These are phyloP conservation scores for Glaciozyma antarctica DNA, from an alignment of 768 basidiomycete species.

Conservation along the genomic window DNA sequence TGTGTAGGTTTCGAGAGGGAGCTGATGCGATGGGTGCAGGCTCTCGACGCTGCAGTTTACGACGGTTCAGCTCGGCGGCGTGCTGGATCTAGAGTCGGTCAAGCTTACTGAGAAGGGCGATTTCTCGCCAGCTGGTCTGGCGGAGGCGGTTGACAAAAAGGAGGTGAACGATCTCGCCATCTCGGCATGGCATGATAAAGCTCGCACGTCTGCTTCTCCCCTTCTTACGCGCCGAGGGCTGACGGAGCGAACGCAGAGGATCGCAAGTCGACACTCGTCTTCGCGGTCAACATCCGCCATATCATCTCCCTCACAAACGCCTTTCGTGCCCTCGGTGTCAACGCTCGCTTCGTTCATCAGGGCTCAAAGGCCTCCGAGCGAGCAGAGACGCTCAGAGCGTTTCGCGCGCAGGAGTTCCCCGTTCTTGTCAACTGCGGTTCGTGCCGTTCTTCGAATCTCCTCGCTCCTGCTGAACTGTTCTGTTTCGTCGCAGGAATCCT, in stretches of 20 bases:
- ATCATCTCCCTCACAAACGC: conserved; percentile 60
- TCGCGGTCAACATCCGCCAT: conserved; percentile 77
- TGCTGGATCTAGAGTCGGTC: conserved; percentile 58
- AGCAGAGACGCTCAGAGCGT: conserved; percentile 54
- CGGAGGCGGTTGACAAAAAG: conserved; percentile 69
- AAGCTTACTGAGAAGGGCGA: conserved; percentile 62
- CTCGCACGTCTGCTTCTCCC: neutral
- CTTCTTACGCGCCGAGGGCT: no score
- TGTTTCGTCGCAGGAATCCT: neutral
- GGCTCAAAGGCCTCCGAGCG: conserved; percentile 59
- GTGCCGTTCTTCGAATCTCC: conserved; percentile 21
- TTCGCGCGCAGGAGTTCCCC: conserved; percentile 64
- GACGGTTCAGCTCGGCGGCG: conserved; percentile 55
- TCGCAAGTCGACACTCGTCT: conserved; percentile 76
- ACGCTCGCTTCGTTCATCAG: conserved; percentile 71
- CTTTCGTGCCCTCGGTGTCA: conserved; percentile 66
- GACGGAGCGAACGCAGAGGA: conserved; percentile 40
- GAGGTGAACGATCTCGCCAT: conserved; percentile 69
- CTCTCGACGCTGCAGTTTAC: conserved; percentile 80
- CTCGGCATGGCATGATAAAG: conserved; percentile 74
- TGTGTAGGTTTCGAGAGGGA: no score
- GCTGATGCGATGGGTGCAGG: conserved; percentile 42
- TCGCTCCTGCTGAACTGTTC: neutral
- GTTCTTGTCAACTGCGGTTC: conserved; percentile 82
- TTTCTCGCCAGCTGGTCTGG: conserved; percentile 67